Percentiles rank a stretch among this genome's conserved stretches.
phyloP scores from a whole-genome alignment of 169 alveolate species.

The Plasmodium sp. region DNA sequence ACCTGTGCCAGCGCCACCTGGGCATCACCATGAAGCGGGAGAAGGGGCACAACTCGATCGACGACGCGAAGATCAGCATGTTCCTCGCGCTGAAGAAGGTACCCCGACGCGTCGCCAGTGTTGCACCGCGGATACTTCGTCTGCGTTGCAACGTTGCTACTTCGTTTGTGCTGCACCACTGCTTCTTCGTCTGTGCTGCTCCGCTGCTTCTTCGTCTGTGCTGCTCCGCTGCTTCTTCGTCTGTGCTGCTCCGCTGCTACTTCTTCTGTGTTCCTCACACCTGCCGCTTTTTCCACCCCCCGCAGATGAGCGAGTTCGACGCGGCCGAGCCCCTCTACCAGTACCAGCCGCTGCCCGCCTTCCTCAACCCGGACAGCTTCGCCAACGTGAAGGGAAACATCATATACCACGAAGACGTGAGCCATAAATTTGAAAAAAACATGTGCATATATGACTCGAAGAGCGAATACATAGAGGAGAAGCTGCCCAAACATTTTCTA shows the following conservation, averaged over 20 bases:
- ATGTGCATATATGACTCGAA: slow-evolving; percentile 64
- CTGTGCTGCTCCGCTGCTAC: too few relatives aligned
- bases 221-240: too few relatives aligned
- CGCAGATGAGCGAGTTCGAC: slow-evolving; percentile 45
- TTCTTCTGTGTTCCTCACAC: too few relatives aligned
- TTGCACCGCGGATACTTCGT: neutral
- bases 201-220: neutral
- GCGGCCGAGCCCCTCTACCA: neutral
- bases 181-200: neutral
- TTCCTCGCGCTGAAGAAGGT: slow-evolving; percentile 77
- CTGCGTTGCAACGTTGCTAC: neutral
- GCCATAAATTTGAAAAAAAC: slow-evolving; percentile 11
- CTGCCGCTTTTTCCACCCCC: neutral
- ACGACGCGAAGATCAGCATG: slow-evolving; percentile 77
- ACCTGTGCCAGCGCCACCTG: slow-evolving; percentile 65
- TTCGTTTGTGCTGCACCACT: neutral
- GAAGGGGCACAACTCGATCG: slow-evolving; percentile 79
- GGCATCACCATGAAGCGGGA: slow-evolving; percentile 69
- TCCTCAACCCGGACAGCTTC: slow-evolving; percentile 8
- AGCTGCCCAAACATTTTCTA: neutral
- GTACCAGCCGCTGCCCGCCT: slow-evolving; percentile 19
- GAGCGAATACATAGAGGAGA: slow-evolving; percentile 59
- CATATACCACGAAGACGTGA: slow-evolving; percentile 5
- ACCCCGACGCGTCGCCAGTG: neutral
- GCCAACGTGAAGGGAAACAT: neutral